Percentiles rank a stretch among this genome's conserved stretches.
Evolutionary conservation across 495 filamentous ascomycete species (phyloP).

Genomic region (Penicillium cataractarum): DNA sequence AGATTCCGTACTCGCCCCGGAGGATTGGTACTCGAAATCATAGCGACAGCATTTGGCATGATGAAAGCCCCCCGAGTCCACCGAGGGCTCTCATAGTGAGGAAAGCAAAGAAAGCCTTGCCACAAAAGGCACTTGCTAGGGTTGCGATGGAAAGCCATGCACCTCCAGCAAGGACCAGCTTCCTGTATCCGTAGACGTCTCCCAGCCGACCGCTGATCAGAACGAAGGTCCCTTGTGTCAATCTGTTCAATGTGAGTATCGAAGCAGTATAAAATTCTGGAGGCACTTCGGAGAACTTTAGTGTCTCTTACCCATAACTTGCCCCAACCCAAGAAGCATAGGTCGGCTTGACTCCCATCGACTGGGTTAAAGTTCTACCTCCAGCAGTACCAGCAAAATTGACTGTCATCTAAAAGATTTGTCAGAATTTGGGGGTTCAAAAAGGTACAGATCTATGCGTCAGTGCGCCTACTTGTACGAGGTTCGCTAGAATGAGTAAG

Average conservation of each 20-base stretch:
- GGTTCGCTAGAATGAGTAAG: background rate
- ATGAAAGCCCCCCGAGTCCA: background rate
- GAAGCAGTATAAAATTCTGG: background rate
- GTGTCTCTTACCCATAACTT: background rate
- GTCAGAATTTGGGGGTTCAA: background rate
- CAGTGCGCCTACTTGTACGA: background rate
- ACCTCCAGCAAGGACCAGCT: background rate
- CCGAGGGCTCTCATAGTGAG: background rate
- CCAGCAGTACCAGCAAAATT: background rate
- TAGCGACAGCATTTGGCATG: background rate
- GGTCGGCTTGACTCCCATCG: background rate
- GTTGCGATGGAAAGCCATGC: background rate
- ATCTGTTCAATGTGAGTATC: background rate
- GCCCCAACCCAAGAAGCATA: background rate
- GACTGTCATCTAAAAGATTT: background rate
- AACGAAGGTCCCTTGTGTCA: background rate
- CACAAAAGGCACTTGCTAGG: background rate
- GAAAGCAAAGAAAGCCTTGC: background rate
- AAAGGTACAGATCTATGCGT: background rate
- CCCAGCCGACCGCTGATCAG: background rate
- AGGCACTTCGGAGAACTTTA: background rate
- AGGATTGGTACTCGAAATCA: background rate
- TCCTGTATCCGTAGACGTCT: background rate
- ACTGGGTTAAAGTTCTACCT: background rate
- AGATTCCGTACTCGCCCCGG: slow-evolving; percentile 42